Evolutionary conservation across 1,284 basidiomycete species (phyloP).

Genomic region (Naganishia cerealis): DNA sequence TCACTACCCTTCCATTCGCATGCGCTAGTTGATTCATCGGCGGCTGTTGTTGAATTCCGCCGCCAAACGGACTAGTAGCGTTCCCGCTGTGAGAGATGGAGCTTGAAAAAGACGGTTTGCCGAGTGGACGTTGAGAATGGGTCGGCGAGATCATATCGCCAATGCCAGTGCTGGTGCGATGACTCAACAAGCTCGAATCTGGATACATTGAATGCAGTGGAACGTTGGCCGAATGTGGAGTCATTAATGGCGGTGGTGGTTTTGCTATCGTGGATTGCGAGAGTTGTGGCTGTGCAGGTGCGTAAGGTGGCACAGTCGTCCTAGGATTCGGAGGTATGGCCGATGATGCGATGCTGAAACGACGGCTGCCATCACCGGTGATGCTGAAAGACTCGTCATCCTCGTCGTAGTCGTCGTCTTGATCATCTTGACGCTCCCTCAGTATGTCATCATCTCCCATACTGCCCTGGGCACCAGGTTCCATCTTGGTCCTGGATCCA

Average conservation of each 20-base stretch:
- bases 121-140: constrained; percentile 1
- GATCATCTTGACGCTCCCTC: not conserved
- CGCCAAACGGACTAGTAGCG: not conserved
- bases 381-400: constrained; percentile 19
- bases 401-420: constrained; percentile 18
- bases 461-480: not conserved
- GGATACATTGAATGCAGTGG: constrained; percentile 25
- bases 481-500: not conserved
- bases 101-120: not conserved
- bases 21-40: constrained; percentile 25
- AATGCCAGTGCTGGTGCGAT: constrained; percentile 18
- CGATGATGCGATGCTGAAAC: constrained; percentile 11
- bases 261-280: not conserved
- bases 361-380: constrained; percentile 11
- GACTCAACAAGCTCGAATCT: constrained; percentile 16
- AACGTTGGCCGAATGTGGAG: constrained; percentile 11
- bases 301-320: not conserved
- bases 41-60: constrained; percentile 8
- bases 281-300: not conserved
- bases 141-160: constrained; percentile 24
- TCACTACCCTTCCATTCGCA: constrained; percentile 20
- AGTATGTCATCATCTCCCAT: not conserved
- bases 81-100: constrained; percentile 5
- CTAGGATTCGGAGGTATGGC: not conserved
- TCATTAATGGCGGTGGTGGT: constrained; percentile 1